Conservation (phyloP, 192 early-diverging fungal species). For the Ambispora gerdemannii region DNA sequence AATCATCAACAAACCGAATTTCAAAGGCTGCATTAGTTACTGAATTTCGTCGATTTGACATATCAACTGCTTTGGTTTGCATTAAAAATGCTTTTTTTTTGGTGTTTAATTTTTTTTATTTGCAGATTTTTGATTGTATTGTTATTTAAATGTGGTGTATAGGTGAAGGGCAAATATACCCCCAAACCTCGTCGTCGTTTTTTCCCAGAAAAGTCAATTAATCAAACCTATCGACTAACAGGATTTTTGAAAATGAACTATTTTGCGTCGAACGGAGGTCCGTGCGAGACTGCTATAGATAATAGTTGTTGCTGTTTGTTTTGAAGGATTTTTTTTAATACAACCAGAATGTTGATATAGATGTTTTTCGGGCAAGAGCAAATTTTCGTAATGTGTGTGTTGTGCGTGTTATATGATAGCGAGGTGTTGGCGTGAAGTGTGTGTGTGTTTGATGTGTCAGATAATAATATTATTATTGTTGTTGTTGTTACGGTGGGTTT, state of each 20-base stretch:
- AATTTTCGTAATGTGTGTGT: not conserved
- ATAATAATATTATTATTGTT: not conserved
- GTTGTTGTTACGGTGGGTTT: not conserved
- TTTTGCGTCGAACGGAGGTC: not conserved
- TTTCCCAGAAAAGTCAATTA: too few species aligned
- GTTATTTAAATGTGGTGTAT: too few species aligned
- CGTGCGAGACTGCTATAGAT: too few species aligned
- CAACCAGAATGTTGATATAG: not conserved
- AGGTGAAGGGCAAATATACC: too few species aligned
- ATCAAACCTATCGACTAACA: not conserved
- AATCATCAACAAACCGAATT: constrained; percentile 21
- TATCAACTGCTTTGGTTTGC: not conserved
- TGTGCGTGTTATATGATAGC: not conserved
- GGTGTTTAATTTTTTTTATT: not conserved
- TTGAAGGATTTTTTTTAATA: not conserved
- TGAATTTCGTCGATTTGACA: not conserved
- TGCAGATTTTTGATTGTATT: too few species aligned
- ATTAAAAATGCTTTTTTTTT: not conserved
- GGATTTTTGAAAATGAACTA: not conserved
- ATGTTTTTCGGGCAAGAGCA: not conserved
- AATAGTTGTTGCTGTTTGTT: not conserved
- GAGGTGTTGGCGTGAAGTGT: not conserved
- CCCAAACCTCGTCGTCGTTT: not conserved
- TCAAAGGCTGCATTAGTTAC: constrained; percentile 10
- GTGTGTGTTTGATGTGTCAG: not conserved